Evolutionary conservation across 2,329 filamentous ascomycete genomes (phyloP).

Genomic region (Lasiodiplodia citricola): DNA sequence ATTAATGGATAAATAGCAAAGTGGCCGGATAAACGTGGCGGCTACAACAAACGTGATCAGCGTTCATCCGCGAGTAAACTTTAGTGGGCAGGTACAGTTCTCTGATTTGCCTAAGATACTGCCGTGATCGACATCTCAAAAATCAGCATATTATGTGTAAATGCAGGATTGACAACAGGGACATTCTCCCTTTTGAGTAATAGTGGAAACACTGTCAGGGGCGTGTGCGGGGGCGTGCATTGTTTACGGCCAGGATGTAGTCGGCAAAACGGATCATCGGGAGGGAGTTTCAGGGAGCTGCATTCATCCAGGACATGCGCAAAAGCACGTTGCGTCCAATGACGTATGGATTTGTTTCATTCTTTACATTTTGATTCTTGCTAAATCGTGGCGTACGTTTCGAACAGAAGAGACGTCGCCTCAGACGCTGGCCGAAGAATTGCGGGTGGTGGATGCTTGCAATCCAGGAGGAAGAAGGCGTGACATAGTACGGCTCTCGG

Average conservation of each 20-base stretch:
- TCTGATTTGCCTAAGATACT: not conserved
- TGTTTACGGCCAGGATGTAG: not conserved
- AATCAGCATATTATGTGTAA: not conserved
- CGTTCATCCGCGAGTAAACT: not conserved
- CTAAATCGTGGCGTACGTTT: not conserved
- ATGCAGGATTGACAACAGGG: not conserved
- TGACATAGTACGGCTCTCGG: not conserved
- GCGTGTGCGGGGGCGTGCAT: no score
- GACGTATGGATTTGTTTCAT: no score
- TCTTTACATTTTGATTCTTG: no score
- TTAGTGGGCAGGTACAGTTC: not conserved
- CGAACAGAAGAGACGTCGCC: not conserved
- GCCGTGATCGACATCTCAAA: not conserved
- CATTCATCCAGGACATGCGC: no score
- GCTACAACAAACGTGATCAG: not conserved
- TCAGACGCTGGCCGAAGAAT: no score
- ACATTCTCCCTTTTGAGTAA: no score
- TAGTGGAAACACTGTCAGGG: not conserved
- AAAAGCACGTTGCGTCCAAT: no score
- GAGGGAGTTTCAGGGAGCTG: no score
- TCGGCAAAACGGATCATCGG: no score
- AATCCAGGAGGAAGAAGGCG: no score
- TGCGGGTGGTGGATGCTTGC: no score
- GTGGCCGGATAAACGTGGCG: not conserved
- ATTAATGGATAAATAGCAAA: not conserved